Conservation (phyloP, 2,329 filamentous ascomycete species). For the Colletotrichum gigasporum region DNA sequence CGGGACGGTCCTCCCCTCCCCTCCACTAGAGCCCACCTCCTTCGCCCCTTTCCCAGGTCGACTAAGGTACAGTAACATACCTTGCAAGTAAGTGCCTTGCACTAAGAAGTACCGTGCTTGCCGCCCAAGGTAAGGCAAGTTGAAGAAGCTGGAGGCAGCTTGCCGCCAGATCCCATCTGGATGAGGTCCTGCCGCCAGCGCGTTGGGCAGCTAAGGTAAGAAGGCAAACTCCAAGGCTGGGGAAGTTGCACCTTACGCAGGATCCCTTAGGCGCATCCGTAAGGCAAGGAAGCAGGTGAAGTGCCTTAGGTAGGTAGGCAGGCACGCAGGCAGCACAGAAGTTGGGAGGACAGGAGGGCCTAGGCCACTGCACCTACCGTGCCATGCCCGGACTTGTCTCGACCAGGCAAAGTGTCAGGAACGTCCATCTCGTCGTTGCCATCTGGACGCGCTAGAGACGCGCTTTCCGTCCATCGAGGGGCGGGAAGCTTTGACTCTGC, state of each 20-base stretch:
- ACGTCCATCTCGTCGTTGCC: background rate
- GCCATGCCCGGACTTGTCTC: background rate
- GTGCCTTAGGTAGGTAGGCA: background rate
- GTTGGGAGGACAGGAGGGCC: background rate
- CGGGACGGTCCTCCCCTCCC: constrained; percentile 15
- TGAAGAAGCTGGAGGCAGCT: background rate
- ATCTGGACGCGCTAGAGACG: background rate
- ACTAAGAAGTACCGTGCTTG: constrained; percentile 2
- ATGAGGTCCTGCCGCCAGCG: background rate
- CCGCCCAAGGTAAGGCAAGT: background rate
- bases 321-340: background rate
- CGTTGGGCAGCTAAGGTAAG: too few species aligned
- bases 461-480: background rate
- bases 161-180: too few species aligned
- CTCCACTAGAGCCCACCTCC: background rate
- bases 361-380: background rate
- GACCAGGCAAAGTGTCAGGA: constrained; percentile 14
- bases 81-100: background rate
- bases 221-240: too few species aligned
- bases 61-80: background rate
- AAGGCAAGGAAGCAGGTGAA: too few species aligned
- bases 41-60: background rate
- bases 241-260: too few species aligned
- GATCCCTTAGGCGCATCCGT: too few species aligned
- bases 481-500: constrained; percentile 18